Evolutionary conservation across 2,329 filamentous ascomycete species (phyloP), one percentile per base, ranked within the genome.

Genomic region (Dissoconium aciculare): DNA sequence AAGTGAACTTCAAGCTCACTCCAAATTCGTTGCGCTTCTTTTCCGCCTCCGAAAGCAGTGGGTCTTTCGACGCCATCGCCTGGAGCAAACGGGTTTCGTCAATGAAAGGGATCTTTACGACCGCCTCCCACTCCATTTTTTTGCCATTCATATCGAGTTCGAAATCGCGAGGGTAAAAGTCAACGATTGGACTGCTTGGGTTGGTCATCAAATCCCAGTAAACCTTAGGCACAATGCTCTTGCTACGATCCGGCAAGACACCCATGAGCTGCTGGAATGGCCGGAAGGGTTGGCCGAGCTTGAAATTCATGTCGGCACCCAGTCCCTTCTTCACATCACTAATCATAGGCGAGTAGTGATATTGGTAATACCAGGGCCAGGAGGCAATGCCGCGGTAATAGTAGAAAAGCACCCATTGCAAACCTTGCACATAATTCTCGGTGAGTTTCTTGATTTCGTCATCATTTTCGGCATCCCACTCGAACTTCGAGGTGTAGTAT

Each of bases 51-150:
- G 72, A 72, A n/a, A 98, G 64, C 2, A 79, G 59, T 25, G 75
- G 63, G 41, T 95, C 85, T 52, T 78, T 84, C 5, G 84, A 75
- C 11, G 68, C 76, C 80, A 98, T 94, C 5, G 87, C 89, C 21
- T 65, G 60, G 33, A 98, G 64, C 2, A 98, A 63, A 15, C 89
- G 73, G 46, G 78, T 73, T 54, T 98, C 87, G 35, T 98, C 83
- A 40, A 98, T 98, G 57, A 98, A 98, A 0, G 89, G 89, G 49
- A 98, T 98, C 57, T 95, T 98, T 41, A 98, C 84, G 21, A 98
- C 87, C 15, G 89, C 89, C 53, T 98, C 89, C 89, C 89, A 98
- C 41, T 98, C 91, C 79, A 93, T 91, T 62, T 93, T 98, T 64
- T 98, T 98, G 36, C 89, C 91, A 46, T 98, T 95, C 89, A 98